Percentiles rank a stretch among this genome's conserved stretches.
Evolutionary conservation across 495 filamentous ascomycete genomes (phyloP).

Genomic region (Podospora pseudocomata): DNA sequence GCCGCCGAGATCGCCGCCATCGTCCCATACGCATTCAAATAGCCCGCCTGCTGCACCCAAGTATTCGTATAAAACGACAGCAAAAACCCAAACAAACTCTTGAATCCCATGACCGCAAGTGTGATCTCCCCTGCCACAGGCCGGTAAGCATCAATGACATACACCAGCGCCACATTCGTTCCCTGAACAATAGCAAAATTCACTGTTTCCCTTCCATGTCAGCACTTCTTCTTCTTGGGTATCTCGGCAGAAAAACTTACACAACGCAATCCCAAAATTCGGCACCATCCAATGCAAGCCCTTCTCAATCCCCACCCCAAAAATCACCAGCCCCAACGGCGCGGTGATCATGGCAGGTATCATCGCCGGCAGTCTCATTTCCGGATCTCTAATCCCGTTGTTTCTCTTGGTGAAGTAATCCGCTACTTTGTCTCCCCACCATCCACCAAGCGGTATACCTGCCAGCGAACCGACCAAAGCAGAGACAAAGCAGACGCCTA

Average conservation of each 20-base stretch:
- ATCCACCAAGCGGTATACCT: slow-evolving; percentile 48
- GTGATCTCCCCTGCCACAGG: slow-evolving; percentile 53
- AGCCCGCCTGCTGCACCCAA: slow-evolving; percentile 52
- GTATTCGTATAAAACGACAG: slow-evolving; percentile 58
- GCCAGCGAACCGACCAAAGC: slow-evolving; percentile 48
- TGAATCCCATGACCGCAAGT: slow-evolving; percentile 51
- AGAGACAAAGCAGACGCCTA: slow-evolving; percentile 48
- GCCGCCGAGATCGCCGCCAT: slow-evolving; percentile 51
- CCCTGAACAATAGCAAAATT: slow-evolving; percentile 52
- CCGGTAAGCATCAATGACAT: slow-evolving; percentile 54
- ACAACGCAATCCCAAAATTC: slow-evolving; percentile 47
- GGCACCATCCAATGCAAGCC: slow-evolving; percentile 54
- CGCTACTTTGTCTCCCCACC: slow-evolving; percentile 48
- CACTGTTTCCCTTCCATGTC: slow-evolving; percentile 22
- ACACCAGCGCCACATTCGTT: slow-evolving; percentile 52
- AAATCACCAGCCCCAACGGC: slow-evolving; percentile 47
- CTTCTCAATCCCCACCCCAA: slow-evolving; percentile 50
- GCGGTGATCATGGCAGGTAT: slow-evolving; percentile 42
- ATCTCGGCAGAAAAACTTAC: slow-evolving; percentile 23
- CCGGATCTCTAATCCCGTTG: slow-evolving; percentile 51
- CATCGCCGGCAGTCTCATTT: slow-evolving; percentile 53
- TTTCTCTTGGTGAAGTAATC: slow-evolving; percentile 51
- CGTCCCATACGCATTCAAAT: slow-evolving; percentile 48
- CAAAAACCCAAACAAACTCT: slow-evolving; percentile 55
- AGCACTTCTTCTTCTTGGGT: neutral